Conservation (phyloP, 495 filamentous ascomycete species). For the Daldinia vernicosa region DNA sequence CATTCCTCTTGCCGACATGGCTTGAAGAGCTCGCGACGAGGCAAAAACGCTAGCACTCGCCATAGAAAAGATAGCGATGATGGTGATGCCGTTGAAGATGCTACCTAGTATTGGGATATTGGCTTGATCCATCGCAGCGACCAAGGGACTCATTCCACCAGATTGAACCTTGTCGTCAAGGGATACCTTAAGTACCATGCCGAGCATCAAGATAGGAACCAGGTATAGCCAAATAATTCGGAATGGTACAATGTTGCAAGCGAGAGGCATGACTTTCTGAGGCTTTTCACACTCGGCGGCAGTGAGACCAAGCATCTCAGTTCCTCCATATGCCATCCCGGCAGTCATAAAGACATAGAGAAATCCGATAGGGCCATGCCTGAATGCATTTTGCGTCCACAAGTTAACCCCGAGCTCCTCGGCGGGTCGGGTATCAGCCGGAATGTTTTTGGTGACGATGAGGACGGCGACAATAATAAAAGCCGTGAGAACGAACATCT, state of each 20-base stretch:
- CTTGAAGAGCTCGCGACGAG: conserved; percentile 66
- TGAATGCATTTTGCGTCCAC: conserved; percentile 62
- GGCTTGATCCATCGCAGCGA: conserved; percentile 66
- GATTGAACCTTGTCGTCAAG: conserved; percentile 40
- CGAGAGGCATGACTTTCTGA: conserved; percentile 72
- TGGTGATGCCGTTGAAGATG: conserved; percentile 71
- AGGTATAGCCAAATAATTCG: conserved; percentile 80
- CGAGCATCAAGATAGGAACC: conserved; percentile 62
- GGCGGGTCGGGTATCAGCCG: conserved; percentile 33
- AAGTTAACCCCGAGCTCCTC: conserved; percentile 39
- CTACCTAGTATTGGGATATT: conserved; percentile 66
- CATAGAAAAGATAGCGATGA: conserved; percentile 60
- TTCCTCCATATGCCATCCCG: conserved; percentile 68
- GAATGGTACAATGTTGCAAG: conserved; percentile 76
- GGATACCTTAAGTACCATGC: conserved; percentile 54
- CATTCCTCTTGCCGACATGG: conserved; percentile 61
- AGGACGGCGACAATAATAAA: conserved; percentile 56
- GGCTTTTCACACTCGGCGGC: conserved; percentile 79
- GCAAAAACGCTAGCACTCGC: conserved; percentile 67
- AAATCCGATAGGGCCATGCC: conserved; percentile 67
- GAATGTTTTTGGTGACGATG: conserved; percentile 49
- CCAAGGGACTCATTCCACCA: conserved; percentile 65
- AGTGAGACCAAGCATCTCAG: conserved; percentile 71
- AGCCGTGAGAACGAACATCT: conserved; percentile 51
- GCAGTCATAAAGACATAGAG: conserved; percentile 67